Base-by-base conservation (phyloP, 2,329 filamentous ascomycete species). In the Colletotrichum coccodes region DNA sequence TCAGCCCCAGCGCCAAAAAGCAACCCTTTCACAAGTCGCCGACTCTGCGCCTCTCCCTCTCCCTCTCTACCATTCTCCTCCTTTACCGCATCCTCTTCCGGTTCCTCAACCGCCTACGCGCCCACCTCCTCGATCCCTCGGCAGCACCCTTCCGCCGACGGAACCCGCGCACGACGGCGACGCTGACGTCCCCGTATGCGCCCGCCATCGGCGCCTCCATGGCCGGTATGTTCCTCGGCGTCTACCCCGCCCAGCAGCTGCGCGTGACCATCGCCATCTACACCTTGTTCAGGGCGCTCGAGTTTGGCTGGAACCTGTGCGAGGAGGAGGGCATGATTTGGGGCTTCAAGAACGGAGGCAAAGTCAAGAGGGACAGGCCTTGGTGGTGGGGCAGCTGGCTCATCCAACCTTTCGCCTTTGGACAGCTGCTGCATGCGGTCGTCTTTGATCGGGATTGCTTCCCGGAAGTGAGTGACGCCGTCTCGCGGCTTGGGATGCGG, bases 141-240 rank as follows among this genome's bases (percentile, higher is more conserved):
- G 94, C 95, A 1, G 87, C 88, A 62, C 91, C 93, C 0, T 98
- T 98, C 80, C 89, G 94, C 16, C 84, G 87, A 65, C 91, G 95
- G 61, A 98, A 98, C 75, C 95, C 95, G 0, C 88, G 89, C 21
- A 89, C 94, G 14, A 87, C 93, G 0, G 85, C 85, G 23, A 89
- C 92, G 0, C 85, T 99, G 65, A 97, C 94, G 0, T 97, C 94
- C 2, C 87, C 88, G 11, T 92, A 94, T 77, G 93, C 95, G 1
- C 95, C 95, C 1, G 94, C 95, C 2, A 86, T 98, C n/a, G 96
- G 95, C 12, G 95, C 95, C 6, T 94, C 93, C 74, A 80, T 98
- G 54, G 94, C 95, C 1, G 95, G 95, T 3, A 87, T 97, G 57
- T 91, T 93, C 57, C 84, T 98, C 21, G 93, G 93, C 8, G 87